phyloP scores from a whole-genome alignment of 2,329 filamentous ascomycete genomes.

The Chaetothyriales sp. region DNA sequence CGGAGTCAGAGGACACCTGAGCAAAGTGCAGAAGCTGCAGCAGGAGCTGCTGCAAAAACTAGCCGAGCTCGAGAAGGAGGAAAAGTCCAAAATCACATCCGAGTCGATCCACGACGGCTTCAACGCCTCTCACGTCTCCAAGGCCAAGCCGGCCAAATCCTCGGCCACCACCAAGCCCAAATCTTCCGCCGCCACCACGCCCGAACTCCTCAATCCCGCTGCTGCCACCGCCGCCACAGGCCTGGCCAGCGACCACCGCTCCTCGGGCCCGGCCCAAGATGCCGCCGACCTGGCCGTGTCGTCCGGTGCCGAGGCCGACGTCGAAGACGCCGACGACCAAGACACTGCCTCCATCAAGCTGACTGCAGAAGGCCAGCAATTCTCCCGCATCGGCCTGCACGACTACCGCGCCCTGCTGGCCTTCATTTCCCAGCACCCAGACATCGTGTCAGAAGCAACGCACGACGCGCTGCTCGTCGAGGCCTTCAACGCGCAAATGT shows the following conservation, averaged over 20 bases:
- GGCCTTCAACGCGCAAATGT: slow-evolving; percentile 78
- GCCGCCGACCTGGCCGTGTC: slow-evolving; percentile 33
- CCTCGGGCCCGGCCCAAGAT: slow-evolving; percentile 22
- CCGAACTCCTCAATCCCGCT: slow-evolving; percentile 66
- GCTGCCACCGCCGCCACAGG: slow-evolving; percentile 21
- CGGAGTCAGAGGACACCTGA: slow-evolving; percentile 62
- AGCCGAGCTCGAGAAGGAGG: slow-evolving; percentile 69
- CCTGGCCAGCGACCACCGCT: slow-evolving; percentile 20
- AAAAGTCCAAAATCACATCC: slow-evolving; percentile 83
- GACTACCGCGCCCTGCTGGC: slow-evolving; percentile 61
- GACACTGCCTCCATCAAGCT: slow-evolving; percentile 65
- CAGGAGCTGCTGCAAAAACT: slow-evolving; percentile 61
- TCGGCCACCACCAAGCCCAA: slow-evolving; percentile 21
- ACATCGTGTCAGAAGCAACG: slow-evolving; percentile 69
- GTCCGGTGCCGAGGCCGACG: slow-evolving; percentile 48
- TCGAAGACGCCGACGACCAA: slow-evolving; percentile 44
- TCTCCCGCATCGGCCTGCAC: slow-evolving; percentile 61
- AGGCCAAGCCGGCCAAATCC: slow-evolving; percentile 33
- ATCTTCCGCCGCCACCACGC: slow-evolving; percentile 22
- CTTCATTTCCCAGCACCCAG: slow-evolving; percentile 66
- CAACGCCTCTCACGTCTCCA: slow-evolving; percentile 68
- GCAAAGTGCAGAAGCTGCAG: slow-evolving; percentile 61
- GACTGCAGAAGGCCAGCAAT: slow-evolving; percentile 63
- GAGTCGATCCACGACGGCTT: slow-evolving; percentile 82
- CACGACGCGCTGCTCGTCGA: slow-evolving; percentile 82